Evolutionary conservation across 208 protist species (phyloP), one percentile per base, ranked within the genome.

Genomic region (Naegleria gruberi): DNA sequence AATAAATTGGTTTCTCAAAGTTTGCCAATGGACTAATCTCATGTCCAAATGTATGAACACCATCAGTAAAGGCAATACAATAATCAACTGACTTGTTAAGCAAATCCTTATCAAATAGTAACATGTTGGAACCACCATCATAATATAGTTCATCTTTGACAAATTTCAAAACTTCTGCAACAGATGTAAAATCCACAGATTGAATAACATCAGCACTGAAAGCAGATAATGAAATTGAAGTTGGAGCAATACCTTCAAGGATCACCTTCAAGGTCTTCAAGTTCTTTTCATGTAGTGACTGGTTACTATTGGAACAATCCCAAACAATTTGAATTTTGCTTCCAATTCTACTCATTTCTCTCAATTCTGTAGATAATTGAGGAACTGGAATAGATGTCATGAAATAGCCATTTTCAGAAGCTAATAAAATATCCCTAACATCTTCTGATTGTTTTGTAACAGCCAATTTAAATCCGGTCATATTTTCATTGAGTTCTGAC

Each of bases 21-120:
- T 1, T 87, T 0, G 43, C 37, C 23, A 6, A 47, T 41, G 43
- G 43, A 26, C 43, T 87, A 40, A 55, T 87, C 6, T 47, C 43
- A 44, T 45, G 0, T 6, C 83, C 83, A 41, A 73, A 42, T 5
- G 44, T 88, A 41, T 88, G 45, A 41, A 65, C 6, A 37, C 84
- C 84, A 42, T 88, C 45, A 6, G 84, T 88, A 88, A 88, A 88
- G 23, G 46, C 30, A 40, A 88, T 42, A 23, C 45, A 88, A 77
- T 77, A 77, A 37, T 77, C 30, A 37, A 77, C 51, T 1, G 15
- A 12, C 3, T 37, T 30, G 1, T n/a, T 30, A 37, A 37, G 26
- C 0, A 77, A n/a, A 37, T 37, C 34, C 65, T 77, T 77, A 8
- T 77, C 30, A 6, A 77, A n/a, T 37, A 30, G 34, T 0, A 37